Conservation (phyloP, 2,329 filamentous ascomycete species). For the Blastomyces gilchristii region DNA sequence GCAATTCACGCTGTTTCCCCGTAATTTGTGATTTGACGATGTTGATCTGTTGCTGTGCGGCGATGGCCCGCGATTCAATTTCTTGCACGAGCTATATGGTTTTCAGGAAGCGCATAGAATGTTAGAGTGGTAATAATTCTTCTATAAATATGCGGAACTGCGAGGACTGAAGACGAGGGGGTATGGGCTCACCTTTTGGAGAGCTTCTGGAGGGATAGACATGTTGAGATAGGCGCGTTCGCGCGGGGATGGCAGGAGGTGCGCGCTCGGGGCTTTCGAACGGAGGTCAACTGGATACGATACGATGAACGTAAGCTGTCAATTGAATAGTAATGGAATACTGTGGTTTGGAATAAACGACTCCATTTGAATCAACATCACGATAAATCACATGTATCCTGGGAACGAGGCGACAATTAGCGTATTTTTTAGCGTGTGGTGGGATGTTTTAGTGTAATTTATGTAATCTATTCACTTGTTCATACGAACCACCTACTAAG, state of each 20-base stretch:
- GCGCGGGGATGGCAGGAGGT: background rate
- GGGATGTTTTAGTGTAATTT: too few relatives aligned
- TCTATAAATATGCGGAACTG: background rate
- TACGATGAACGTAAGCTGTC: background rate
- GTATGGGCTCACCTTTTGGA: slow-evolving; percentile 63
- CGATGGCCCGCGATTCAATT: slow-evolving; percentile 80
- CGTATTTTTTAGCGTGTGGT: too few relatives aligned
- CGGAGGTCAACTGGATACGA: background rate
- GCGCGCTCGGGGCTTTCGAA: background rate
- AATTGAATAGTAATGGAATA: background rate
- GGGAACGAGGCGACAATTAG: too few relatives aligned
- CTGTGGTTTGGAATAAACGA: background rate
- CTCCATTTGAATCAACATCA: background rate
- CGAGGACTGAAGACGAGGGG: background rate
- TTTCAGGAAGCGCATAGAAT: background rate
- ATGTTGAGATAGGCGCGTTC: slow-evolving; percentile 42
- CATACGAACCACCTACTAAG: too few relatives aligned
- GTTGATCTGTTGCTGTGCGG: slow-evolving; percentile 84
- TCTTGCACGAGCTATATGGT: slow-evolving; percentile 67
- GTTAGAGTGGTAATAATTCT: background rate
- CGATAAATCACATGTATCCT: background rate
- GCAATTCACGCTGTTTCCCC: slow-evolving; percentile 76
- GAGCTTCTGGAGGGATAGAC: slow-evolving; percentile 87
- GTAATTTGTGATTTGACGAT: slow-evolving; percentile 76
- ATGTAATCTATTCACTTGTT: too few relatives aligned